phyloP scores from a whole-genome alignment of 176 grass and related monocot species.

The maize (Zea mays) region Zm-B73-REFERENCE-NAM-5.0 NC_050102.1:148563501-148564000 shows the following conservation, averaged over 20 bases:
- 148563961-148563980: neutral
- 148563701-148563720: neutral
- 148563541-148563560: neutral
- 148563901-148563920: neutral
- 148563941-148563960: neutral
- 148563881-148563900: neutral
- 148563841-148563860: neutral
- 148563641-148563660: neutral
- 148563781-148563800: neutral
- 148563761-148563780: conserved; percentile 14
- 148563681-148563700: neutral
- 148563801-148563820: neutral
- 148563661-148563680: neutral
- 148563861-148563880: neutral
- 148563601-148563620: neutral
- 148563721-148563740: neutral
- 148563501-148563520: no score
- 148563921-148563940: neutral
- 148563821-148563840: neutral
- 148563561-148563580: neutral
- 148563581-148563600: neutral
- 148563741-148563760: neutral
- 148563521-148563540: neutral
- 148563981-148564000: neutral
- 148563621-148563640: neutral